Percentiles rank a stretch among this genome's conserved stretches.
Conservation (phyloP, 148 eudicot genomes). For the Oxyria digyna region DNA sequence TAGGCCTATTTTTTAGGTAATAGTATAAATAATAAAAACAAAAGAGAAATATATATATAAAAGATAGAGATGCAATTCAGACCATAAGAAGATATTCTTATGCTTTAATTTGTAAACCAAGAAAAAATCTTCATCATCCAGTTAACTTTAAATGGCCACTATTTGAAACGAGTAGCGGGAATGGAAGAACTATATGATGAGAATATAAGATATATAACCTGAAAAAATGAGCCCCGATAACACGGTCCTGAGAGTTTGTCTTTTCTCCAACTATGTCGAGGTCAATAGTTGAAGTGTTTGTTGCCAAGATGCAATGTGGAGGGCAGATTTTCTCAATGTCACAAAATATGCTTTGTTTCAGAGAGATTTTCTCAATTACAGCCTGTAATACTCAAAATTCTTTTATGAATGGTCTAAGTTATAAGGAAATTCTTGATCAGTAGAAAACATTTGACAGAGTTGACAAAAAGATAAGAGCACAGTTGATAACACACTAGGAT, state of each 20-base stretch:
- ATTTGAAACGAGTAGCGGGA: neutral
- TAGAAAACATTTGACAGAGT: neutral
- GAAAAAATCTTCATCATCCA: too few species aligned
- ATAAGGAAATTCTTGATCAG: neutral
- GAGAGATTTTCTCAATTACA: slow-evolving; percentile 62
- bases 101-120: too few species aligned
- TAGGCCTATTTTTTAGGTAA: too few species aligned
- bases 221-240: slow-evolving; percentile 96
- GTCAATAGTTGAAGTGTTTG: slow-evolving; percentile 92
- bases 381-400: slow-evolving; percentile 40
- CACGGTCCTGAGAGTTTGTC: slow-evolving; percentile 69
- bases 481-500: neutral
- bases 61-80: too few species aligned
- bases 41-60: too few species aligned
- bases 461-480: neutral
- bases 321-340: slow-evolving; percentile 87
- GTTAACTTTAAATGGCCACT: too few species aligned
- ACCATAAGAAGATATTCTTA: too few species aligned
- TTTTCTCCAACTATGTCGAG: slow-evolving; percentile 64
- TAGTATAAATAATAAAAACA: too few species aligned
- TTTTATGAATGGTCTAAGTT: neutral
- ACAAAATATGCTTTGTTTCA: slow-evolving; percentile 73
- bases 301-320: slow-evolving; percentile 88
- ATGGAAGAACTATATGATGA: neutral
- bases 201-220: slow-evolving; percentile 32